Conservation (phyloP, 768 basidiomycete genomes). For the Agrocybe praecox region DNA sequence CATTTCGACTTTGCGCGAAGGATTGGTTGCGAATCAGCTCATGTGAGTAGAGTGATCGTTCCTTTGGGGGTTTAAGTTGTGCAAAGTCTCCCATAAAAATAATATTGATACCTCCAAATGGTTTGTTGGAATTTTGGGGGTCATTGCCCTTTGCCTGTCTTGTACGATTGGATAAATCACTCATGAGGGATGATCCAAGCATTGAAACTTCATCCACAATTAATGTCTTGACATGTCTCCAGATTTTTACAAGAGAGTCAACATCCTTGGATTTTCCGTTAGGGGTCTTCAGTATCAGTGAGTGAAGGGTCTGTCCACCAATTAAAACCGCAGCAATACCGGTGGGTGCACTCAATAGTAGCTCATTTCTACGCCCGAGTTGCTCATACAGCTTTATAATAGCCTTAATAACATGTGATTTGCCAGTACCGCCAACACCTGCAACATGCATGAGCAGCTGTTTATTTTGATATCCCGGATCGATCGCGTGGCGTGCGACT, state of each 20-base stretch:
- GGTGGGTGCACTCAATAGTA: slow-evolving; percentile 26
- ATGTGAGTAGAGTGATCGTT: slow-evolving; percentile 7
- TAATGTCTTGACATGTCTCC: slow-evolving; percentile 20
- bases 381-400: slow-evolving; percentile 18
- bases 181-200: slow-evolving; percentile 17
- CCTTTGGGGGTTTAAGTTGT: slow-evolving; percentile 12
- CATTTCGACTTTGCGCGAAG: slow-evolving; percentile 4
- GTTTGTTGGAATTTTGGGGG: not conserved
- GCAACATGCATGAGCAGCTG: slow-evolving; percentile 29
- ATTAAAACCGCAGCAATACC: slow-evolving; percentile 29
- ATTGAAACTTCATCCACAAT: slow-evolving; percentile 23
- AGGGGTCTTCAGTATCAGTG: slow-evolving; percentile 18
- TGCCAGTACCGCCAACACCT: slow-evolving; percentile 31
- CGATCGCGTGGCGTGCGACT: slow-evolving; percentile 26
- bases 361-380: not conserved
- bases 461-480: not conserved
- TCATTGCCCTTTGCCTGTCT: slow-evolving; percentile 18
- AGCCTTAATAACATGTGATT: slow-evolving; percentile 26
- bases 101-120: slow-evolving; percentile 32
- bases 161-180: slow-evolving; percentile 19
- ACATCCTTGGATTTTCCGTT: slow-evolving; percentile 6
- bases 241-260: slow-evolving; percentile 3
- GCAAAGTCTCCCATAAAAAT: slow-evolving; percentile 20
- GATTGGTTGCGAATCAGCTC: slow-evolving; percentile 5
- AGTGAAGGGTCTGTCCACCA: slow-evolving; percentile 28